Evolutionary conservation across 495 filamentous ascomycete genomes (phyloP), one percentile per base, ranked within the genome.

Genomic region (Aspergillus heteromorphus): DNA sequence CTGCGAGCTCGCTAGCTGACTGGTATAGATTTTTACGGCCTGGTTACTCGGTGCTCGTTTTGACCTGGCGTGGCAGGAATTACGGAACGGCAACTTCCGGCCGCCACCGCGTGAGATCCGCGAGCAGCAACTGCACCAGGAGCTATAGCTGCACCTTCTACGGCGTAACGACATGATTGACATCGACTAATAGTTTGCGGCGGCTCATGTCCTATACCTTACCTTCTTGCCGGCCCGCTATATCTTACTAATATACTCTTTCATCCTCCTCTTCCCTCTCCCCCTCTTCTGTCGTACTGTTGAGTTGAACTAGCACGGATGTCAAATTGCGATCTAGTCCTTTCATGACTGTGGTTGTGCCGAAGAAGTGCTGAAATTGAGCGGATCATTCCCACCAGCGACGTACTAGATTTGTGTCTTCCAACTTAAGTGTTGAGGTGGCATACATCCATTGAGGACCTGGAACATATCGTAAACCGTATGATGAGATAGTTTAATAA

Each of bases 311-410:
- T 68, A 92, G 91, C 91, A 95, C 89, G 85, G 88, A 95, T 96
- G 91, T 95, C 91, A 96, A 95, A 95, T 95, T 96, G 83, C 91
- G 90, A 89, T 87, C 78, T 82, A 79, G 85, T 77, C 78, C 62
- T 74, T 79, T 75, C 70, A 87, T 96, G 88, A 82, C 88, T 90
- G 83, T 73, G 77, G 84, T 89, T 92, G 91, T 89, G 91, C 91
- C 91, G 88, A 92, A 85, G 82, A 84, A 78, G 83, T 86, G 83
- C 83, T 85, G 68, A 86, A 68, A 86, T 79, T 42, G 60, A 75
- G 40, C 30, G 58, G 61, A 65, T 48, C 65, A 53, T 67, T 54
- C 53, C 47, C 49, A 56, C 68, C 74, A 71, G 71, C 66, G 73
- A 74, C 53, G 74, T 77, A 77, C 74, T 77, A 75, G 74, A 77